phyloP scores from a whole-genome alignment of 2,329 filamentous ascomycete species.

The Chrysoporthe austroafricana region DNA sequence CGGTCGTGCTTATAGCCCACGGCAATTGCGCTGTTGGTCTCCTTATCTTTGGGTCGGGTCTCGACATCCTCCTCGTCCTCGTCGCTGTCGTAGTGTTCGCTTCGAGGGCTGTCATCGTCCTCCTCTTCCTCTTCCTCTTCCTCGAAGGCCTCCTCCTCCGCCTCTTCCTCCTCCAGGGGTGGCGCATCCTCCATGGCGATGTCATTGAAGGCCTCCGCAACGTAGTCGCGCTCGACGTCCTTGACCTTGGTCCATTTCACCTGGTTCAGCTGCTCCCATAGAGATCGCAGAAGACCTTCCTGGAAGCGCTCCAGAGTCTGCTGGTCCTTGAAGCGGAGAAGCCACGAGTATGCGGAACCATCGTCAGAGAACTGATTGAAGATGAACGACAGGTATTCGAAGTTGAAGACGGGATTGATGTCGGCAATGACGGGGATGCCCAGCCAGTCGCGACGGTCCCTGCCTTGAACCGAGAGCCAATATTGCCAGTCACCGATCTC shows the following conservation, averaged over 20 bases:
- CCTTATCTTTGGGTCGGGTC: conserved; percentile 66
- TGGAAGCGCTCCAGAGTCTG: conserved; percentile 83
- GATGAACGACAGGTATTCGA: conserved; percentile 98
- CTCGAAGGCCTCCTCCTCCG: conserved; percentile 35
- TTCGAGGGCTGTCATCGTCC: conserved; percentile 59
- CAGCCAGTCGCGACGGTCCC: conserved; percentile 75
- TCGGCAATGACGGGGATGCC: conserved; percentile 85
- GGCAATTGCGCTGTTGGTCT: conserved; percentile 90
- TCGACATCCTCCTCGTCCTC: conserved; percentile 81
- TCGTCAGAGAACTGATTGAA: conserved; percentile 95
- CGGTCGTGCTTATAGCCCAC: conserved; percentile 97
- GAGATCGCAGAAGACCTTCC: conserved; percentile 88
- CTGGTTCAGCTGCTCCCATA: conserved; percentile 96
- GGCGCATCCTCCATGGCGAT: conserved; percentile 83
- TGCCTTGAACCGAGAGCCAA: conserved; percentile 84
- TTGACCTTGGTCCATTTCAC: conserved; percentile 93
- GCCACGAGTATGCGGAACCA: conserved; percentile 92
- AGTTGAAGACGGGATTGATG: conserved; percentile 98
- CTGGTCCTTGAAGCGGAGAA: conserved; percentile 88
- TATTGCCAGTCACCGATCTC: conserved; percentile 93
- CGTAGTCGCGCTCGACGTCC: conserved; percentile 90
- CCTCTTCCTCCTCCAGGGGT: conserved; percentile 50
- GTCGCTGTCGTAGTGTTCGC: conserved; percentile 62
- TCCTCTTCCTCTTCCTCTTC: conserved; percentile 49
- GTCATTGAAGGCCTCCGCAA: conserved; percentile 93